Conservation (phyloP, 1,284 basidiomycete species). For the Apiotrichum gamsii region DNA sequence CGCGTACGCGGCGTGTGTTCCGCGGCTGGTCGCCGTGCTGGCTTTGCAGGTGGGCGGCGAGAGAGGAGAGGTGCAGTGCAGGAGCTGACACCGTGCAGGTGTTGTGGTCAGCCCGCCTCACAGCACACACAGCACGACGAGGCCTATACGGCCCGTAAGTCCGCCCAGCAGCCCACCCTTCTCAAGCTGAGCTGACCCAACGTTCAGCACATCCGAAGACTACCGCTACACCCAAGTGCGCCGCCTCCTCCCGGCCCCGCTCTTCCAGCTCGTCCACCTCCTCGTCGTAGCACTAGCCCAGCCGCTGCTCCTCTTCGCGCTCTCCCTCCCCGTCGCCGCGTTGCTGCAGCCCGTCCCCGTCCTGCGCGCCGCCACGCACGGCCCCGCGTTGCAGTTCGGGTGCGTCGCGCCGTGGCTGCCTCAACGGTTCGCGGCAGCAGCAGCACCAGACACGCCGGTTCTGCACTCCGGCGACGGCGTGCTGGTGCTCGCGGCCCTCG, state of each 20-base stretch:
- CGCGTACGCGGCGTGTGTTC: slow-evolving; percentile 51
- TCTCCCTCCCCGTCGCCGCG: slow-evolving; percentile 51
- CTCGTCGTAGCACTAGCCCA: slow-evolving; percentile 62
- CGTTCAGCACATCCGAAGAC: slow-evolving; percentile 58
- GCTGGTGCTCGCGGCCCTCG: slow-evolving; percentile 54
- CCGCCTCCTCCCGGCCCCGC: slow-evolving; percentile 57
- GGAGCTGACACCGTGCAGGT: slow-evolving; percentile 45
- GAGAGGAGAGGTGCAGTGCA: background rate
- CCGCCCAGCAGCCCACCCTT: too few species aligned
- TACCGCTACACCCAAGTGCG: slow-evolving; percentile 84
- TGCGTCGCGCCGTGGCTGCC: slow-evolving; percentile 18
- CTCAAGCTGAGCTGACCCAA: background rate
- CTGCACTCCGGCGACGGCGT: slow-evolving; percentile 60
- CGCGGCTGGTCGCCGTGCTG: slow-evolving; percentile 66
- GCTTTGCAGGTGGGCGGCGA: slow-evolving; percentile 57
- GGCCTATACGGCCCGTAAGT: slow-evolving; percentile 63
- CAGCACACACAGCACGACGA: slow-evolving; percentile 75
- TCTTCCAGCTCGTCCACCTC: slow-evolving; percentile 72
- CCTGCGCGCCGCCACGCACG: slow-evolving; percentile 8
- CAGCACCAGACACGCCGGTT: slow-evolving; percentile 27
- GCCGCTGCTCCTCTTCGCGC: slow-evolving; percentile 59
- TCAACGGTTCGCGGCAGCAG: slow-evolving; percentile 4
- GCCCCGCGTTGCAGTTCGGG: slow-evolving; percentile 11
- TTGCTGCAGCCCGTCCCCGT: slow-evolving; percentile 1
- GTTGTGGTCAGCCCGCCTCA: slow-evolving; percentile 63